Evolutionary conservation across 1,284 basidiomycete species (phyloP).

Genomic region (Vanrija sp.): DNA sequence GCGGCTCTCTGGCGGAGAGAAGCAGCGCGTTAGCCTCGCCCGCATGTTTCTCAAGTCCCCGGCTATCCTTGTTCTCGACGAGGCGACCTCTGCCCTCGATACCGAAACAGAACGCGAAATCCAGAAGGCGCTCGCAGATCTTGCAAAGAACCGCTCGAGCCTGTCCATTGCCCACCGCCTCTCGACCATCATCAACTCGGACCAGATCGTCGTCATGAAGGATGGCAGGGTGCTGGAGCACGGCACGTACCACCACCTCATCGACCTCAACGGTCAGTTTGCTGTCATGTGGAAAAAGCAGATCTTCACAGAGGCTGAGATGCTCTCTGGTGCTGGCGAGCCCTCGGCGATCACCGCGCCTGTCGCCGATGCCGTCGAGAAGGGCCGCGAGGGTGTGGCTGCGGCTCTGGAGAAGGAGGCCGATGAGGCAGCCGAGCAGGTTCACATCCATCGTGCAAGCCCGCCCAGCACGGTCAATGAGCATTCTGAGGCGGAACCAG

Average conservation of each 20-base stretch:
- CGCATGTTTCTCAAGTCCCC: constrained; percentile 90
- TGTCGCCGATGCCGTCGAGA: not conserved
- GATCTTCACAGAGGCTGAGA: constrained; percentile 45
- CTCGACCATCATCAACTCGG: constrained; percentile 50
- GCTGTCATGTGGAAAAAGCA: constrained; percentile 47
- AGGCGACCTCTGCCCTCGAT: constrained; percentile 95
- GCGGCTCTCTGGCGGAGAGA: constrained; percentile 98
- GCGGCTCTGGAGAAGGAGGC: not conserved
- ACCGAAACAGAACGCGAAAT: constrained; percentile 71
- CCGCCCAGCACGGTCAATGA: constrained; percentile 15
- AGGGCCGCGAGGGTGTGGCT: not conserved
- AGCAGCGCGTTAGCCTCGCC: constrained; percentile 81
- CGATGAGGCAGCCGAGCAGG: not conserved
- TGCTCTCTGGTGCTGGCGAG: constrained; percentile 27
- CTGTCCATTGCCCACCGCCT: constrained; percentile 84
- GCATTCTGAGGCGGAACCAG: not conserved
- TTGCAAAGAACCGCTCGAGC: constrained; percentile 68
- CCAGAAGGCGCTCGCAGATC: constrained; percentile 56
- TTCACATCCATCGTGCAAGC: constrained; percentile 4
- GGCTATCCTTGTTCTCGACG: constrained; percentile 89
- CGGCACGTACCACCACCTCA: constrained; percentile 78
- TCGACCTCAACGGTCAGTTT: constrained; percentile 55
- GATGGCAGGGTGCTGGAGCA: constrained; percentile 80
- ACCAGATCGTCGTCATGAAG: constrained; percentile 83
- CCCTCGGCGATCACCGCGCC: not conserved